Conservation (phyloP, 768 basidiomycete species). For the Suillus cothurnatus region DNA sequence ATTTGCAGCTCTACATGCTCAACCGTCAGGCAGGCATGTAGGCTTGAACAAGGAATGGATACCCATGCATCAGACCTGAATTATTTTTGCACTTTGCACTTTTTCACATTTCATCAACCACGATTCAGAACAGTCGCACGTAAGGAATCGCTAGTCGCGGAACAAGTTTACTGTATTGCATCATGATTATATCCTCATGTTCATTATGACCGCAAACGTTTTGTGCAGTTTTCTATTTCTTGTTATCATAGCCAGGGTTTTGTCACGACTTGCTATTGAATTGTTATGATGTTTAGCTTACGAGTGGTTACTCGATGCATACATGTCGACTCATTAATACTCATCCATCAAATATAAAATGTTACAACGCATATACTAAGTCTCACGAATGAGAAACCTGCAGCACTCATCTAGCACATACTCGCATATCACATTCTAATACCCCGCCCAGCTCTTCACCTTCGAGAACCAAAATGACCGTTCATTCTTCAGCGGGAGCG, state of each 20-base stretch:
- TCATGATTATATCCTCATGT: conserved; percentile 8
- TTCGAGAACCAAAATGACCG: conserved; percentile 95
- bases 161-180: conserved; percentile 9
- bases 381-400: background rate
- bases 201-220: background rate
- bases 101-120: background rate
- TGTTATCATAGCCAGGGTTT: conserved; percentile 4
- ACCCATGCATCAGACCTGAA: conserved; percentile 6
- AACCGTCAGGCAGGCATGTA: conserved; percentile 75
- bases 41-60: background rate
- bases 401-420: background rate
- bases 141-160: background rate
- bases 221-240: conserved; percentile 5
- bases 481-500: conserved; percentile 78
- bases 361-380: background rate
- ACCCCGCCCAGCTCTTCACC: conserved; percentile 64
- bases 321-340: background rate
- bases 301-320: background rate
- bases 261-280: background rate
- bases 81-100: conserved; percentile 8
- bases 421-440: conserved; percentile 12
- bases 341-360: background rate
- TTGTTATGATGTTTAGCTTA: conserved; percentile 1
- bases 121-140: background rate
- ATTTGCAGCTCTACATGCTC: conserved; percentile 73